These are phyloP conservation scores for Mortierella sp. DNA, from an alignment of 371 early-diverging fungal species.

Conservation along the genomic window DNA sequence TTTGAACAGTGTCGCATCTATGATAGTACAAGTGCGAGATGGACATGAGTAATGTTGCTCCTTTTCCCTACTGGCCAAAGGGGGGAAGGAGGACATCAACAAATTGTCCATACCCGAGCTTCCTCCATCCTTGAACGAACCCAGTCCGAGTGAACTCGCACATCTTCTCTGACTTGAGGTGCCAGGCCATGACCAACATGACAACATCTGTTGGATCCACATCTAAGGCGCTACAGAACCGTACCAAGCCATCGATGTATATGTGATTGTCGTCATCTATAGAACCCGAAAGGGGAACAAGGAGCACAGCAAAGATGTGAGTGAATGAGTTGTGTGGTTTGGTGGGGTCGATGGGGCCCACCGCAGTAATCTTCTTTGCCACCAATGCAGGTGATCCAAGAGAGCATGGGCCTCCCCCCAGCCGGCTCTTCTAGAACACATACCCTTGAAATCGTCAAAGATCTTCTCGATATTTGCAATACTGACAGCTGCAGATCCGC, in stretches of 20 bases:
- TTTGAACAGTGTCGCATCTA: slow-evolving; percentile 74
- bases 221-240: slow-evolving; percentile 73
- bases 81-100: not conserved
- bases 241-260: slow-evolving; percentile 79
- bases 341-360: not conserved
- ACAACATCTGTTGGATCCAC: slow-evolving; percentile 85
- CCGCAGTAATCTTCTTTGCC: not conserved
- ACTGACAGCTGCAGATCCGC: slow-evolving; percentile 5
- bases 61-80: not conserved
- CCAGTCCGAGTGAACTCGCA: slow-evolving; percentile 77
- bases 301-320: not conserved
- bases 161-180: slow-evolving; percentile 79
- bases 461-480: slow-evolving; percentile 53
- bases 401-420: slow-evolving; percentile 3
- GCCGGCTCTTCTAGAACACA: not conserved
- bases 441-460: slow-evolving; percentile 80
- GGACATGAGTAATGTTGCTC: slow-evolving; percentile 2
- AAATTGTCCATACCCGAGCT: slow-evolving; percentile 58
- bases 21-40: not conserved
- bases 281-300: not conserved
- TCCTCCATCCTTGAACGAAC: slow-evolving; percentile 76
- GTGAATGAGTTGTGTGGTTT: not conserved
- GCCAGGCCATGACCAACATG: slow-evolving; percentile 76
- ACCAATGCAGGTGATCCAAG: not conserved
- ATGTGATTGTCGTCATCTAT: slow-evolving; percentile 73